phyloP scores from a whole-genome alignment of 805 yeast species.

The Wickerhamiella kurtzmanii region DNA sequence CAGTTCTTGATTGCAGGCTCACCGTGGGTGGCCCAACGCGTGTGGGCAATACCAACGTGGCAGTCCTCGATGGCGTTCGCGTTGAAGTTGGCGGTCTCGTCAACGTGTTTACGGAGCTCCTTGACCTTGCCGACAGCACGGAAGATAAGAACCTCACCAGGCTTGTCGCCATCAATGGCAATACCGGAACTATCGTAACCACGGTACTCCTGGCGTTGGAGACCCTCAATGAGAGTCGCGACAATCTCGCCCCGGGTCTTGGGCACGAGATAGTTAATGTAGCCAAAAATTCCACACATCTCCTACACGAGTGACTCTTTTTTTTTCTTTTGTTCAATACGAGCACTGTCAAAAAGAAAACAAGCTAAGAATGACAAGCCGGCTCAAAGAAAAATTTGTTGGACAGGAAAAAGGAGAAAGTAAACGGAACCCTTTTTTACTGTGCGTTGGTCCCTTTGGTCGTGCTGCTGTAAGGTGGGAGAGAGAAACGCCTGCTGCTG shows the following conservation, averaged over 20 bases:
- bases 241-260: conserved; percentile 85
- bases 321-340: no score
- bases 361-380: neutral
- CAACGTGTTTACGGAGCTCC: conserved; percentile 53
- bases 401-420: neutral
- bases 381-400: neutral
- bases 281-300: conserved; percentile 90
- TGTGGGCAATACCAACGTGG: conserved; percentile 96
- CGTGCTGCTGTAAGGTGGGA: neutral
- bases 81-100: conserved; percentile 33
- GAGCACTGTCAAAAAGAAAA: no score
- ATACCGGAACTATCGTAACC: conserved; percentile 97
- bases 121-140: conserved; percentile 88
- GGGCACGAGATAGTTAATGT: conserved; percentile 88
- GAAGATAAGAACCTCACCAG: conserved; percentile 56
- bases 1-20: conserved; percentile 75
- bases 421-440: no score
- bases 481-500: neutral
- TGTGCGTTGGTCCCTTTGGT: no score
- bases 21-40: conserved; percentile 99
- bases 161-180: conserved; percentile 81
- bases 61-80: conserved; percentile 48
- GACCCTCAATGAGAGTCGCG: conserved; percentile 64
- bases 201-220: conserved; percentile 80
- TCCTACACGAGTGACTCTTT: no score